phyloP scores from a whole-genome alignment of 768 basidiomycete genomes.

The Mycena galopus region DNA sequence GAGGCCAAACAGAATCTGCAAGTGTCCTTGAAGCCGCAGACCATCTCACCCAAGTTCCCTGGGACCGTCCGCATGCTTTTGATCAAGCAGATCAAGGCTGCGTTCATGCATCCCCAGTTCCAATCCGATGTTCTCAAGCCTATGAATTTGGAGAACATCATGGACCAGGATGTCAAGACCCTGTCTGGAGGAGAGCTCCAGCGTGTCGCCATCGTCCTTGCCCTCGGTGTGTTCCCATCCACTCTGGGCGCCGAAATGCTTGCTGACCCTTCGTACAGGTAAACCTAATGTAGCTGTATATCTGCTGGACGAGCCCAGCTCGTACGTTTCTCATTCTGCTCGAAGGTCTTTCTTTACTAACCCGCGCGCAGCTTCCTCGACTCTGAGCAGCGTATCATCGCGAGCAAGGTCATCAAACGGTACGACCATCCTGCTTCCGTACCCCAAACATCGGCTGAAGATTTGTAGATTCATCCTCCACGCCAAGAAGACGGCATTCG shows the following conservation, averaged over 20 bases:
- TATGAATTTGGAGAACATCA: conserved; percentile 93
- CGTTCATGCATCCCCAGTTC: conserved; percentile 99
- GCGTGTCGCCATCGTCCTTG: conserved; percentile 95
- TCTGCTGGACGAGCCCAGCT: conserved; percentile 95
- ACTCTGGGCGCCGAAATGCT: not conserved
- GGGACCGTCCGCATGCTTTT: conserved; percentile 97
- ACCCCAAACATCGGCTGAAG: not conserved
- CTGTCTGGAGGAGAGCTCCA: conserved; percentile 98
- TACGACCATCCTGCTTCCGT: conserved; percentile 45
- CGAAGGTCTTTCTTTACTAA: not conserved
- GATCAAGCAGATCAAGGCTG: conserved; percentile 92
- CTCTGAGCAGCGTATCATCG: conserved; percentile 99
- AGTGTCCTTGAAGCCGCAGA: conserved; percentile 98
- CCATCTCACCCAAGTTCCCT: conserved; percentile 97
- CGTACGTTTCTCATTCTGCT: conserved; percentile 54
- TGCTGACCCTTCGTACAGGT: conserved; percentile 49
- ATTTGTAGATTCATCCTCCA: conserved; percentile 86
- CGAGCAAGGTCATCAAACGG: conserved; percentile 98
- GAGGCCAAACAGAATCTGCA: conserved; percentile 83
- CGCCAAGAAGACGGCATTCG: conserved; percentile 97
- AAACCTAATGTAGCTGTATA: conserved; percentile 90
- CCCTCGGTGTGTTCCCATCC: conserved; percentile 69
- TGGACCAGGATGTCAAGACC: conserved; percentile 99
- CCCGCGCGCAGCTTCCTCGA: conserved; percentile 82
- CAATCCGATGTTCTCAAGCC: conserved; percentile 98